Evolutionary conservation across 805 yeast species (phyloP), one percentile per base, ranked within the genome.

Genomic region (Ogataea pilisensis): DNA sequence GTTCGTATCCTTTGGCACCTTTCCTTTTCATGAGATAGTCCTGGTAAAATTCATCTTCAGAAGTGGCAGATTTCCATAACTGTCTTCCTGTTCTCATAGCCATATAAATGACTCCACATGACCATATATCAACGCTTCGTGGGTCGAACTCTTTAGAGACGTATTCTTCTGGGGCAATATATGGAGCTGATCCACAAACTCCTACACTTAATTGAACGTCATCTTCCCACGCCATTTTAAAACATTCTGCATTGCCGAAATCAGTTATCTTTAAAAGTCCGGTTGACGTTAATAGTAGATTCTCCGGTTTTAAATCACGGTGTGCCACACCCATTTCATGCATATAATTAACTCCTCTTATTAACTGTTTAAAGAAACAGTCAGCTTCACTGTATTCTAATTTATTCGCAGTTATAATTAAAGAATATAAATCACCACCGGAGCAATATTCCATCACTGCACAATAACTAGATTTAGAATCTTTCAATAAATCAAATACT

Each of bases 1-100:
- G 98, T 56, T 85, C 95, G 57, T 87, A 93, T 2, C 97, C 97
- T 18, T 80, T 75, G 18, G 84, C 81, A 47, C 84, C 85, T 58
- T 83, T 87, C 44, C 98, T 72, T 43, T 86, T 89, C 37, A 72
- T 72, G 44, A 90, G 64, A 58, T 91, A 91, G 53, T 76, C 80
- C 31, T 72, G 66, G 61, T 79, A 91, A 56, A 86, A 87, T 53
- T 82, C 95, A 58, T 91, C 98, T 33, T 80, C 86, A 13, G 12
- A 73, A 43, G 78, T 76, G 2, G 98, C 96, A 43, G 80, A 66
- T 53, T 85, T 79, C 98, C 98, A 91, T 39, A 93, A 64, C 55
- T 91, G 96, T 39, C 96, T 71, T 4, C 98, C 99, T 0, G 96
- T 86, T 53, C 97, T 70, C 91, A 88, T 83, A 6, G 95, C 95